Percentiles rank a stretch among this genome's conserved stretches.
These are phyloP conservation scores for Panicum virgatum DNA, from an alignment of 202 grass and related monocot species.

Conservation along the genomic window DNA sequence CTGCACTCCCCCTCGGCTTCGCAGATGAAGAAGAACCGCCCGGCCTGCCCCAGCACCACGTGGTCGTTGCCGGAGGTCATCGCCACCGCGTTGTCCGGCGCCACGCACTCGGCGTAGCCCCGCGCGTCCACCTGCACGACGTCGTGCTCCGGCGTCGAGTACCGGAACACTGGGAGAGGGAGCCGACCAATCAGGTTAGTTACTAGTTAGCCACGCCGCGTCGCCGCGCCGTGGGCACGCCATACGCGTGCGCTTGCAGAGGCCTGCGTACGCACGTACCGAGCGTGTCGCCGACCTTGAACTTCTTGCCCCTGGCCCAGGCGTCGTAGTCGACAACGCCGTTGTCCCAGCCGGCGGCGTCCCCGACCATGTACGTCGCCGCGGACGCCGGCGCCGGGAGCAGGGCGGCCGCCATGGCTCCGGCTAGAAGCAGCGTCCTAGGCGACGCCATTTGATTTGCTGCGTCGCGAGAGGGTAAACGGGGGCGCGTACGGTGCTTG, in stretches of 20 bases:
- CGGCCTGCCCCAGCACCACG: background rate
- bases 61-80: conserved; percentile 19
- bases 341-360: conserved; percentile 37
- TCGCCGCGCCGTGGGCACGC: too few species aligned
- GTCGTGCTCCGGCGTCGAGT: conserved; percentile 16
- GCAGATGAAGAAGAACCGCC: conserved; percentile 33
- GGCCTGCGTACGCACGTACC: too few species aligned
- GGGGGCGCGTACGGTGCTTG: too few species aligned
- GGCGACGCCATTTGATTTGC: conserved; percentile 13
- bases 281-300: conserved; percentile 43
- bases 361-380: conserved; percentile 13
- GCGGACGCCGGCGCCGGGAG: conserved; percentile 19
- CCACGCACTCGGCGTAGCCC: background rate
- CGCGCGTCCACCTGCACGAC: conserved; percentile 16
- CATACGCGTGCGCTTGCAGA: too few species aligned
- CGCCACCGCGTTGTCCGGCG: conserved; percentile 17
- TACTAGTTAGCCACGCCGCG: too few species aligned
- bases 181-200: too few species aligned
- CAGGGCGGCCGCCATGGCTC: background rate
- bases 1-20: conserved; percentile 13
- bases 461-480: background rate
- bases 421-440: background rate
- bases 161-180: background rate
- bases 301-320: conserved; percentile 40
- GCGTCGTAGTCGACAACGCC: conserved; percentile 9